phyloP scores from a whole-genome alignment of 1,139 yeast genomes.

The Debaryomycetaceae sp. region DNA sequence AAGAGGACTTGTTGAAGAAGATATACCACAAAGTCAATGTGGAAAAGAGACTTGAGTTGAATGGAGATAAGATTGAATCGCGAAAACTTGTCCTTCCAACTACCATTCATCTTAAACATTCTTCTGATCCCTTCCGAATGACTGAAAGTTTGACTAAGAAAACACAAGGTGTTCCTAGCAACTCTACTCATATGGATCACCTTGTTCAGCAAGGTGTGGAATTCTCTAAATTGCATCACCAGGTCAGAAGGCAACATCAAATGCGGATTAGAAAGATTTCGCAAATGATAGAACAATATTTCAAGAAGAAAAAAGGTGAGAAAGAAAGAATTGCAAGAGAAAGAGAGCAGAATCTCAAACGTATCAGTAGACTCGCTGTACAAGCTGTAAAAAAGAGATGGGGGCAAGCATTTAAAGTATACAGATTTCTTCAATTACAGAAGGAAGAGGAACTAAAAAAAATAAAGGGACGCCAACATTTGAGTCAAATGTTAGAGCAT shows the following conservation, averaged over 20 bases:
- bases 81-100: slow-evolving; percentile 48
- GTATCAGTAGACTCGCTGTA: slow-evolving; percentile 74
- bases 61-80: slow-evolving; percentile 42
- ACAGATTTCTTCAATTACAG: slow-evolving; percentile 45
- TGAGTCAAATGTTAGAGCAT: slow-evolving; percentile 85
- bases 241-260: slow-evolving; percentile 61
- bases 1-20: slow-evolving; percentile 24
- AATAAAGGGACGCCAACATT: slow-evolving; percentile 80
- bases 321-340: slow-evolving; percentile 77
- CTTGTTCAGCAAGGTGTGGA: slow-evolving; percentile 72
- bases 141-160: slow-evolving; percentile 40
- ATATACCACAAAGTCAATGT: slow-evolving; percentile 30
- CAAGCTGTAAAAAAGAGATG: slow-evolving; percentile 88
- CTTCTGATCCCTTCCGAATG: slow-evolving; percentile 39
- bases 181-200: slow-evolving; percentile 66
- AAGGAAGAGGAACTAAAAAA: slow-evolving; percentile 70
- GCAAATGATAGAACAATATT: slow-evolving; percentile 80
- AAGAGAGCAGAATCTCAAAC: slow-evolving; percentile 62
- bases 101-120: slow-evolving; percentile 34
- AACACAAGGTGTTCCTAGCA: slow-evolving; percentile 36
- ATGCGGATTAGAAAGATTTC: slow-evolving; percentile 73
- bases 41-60: slow-evolving; percentile 38
- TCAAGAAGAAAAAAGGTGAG: slow-evolving; percentile 82
- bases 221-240: slow-evolving; percentile 69
- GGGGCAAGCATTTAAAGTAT: slow-evolving; percentile 86